Base-by-base conservation (phyloP, 2,329 filamentous ascomycete species). In the Dothistroma septosporum region DNA sequence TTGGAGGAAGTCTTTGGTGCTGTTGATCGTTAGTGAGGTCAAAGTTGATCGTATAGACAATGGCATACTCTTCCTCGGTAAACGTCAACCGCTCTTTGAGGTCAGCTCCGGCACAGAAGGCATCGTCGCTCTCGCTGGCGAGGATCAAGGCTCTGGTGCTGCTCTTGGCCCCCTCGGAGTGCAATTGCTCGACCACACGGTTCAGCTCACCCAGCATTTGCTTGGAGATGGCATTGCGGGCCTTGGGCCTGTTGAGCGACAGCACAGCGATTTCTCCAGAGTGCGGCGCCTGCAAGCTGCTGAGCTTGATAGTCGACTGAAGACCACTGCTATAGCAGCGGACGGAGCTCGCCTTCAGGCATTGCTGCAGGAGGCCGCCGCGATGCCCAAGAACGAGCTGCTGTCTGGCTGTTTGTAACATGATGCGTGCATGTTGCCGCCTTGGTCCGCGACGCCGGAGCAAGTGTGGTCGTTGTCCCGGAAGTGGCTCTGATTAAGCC, bases 31-130 rank as follows among this genome's bases (percentile, higher is more conserved):
- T 44, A 64, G 53, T 41, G 52, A 21, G 41, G 52, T 8, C 33
- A 41, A 35, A 24, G 5, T 50, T 19, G 24, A 16, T 52, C 19
- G 12, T n/a, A 46, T 6, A 19, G 7, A 19, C 32, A 4, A 8
- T 16, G 37, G 76, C 85, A 63, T 75, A 96, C 92, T 97, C 89
- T 69, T 91, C 84, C 62, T 82, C 83, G 0, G 85, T 87, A 76
- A 97, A 94, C 4, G 82, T 84, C 61, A 84, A 83, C 31, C 93
- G 81, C 80, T 97, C 93, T 74, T 97, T 97, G 70, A 99, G 77
- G 73, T 99, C 94, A 4, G 94, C 94, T 41, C 94, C 94, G 0
- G 94, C 91, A 76, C 94, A 99, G 76, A 99, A 99, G 69, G 87
- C 89, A 24, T 85, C 82, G 68, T 97, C 91, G n/a, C 91, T 83